Evolutionary conservation across 192 early-diverging fungal genomes (phyloP).

Genomic region (Podila clonocystis): DNA sequence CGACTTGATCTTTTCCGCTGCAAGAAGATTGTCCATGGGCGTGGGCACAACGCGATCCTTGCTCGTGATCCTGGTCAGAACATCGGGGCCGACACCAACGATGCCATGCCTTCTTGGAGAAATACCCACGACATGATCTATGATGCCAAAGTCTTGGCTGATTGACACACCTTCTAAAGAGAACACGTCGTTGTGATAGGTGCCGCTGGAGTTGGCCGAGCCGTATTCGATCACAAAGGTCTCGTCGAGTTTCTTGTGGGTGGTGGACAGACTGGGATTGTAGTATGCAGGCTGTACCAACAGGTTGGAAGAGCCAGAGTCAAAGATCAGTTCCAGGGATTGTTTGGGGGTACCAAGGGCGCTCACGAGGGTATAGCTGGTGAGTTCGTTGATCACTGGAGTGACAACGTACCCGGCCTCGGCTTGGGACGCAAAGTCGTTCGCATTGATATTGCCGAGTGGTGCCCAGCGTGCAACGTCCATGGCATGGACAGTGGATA

Average conservation of each 20-base stretch:
- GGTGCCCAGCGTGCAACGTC: neutral
- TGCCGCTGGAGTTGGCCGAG: constrained; percentile 21
- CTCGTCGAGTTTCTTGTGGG: constrained; percentile 6
- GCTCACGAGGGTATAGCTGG: constrained; percentile 20
- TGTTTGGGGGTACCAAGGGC: constrained; percentile 21
- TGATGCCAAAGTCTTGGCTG: constrained; percentile 10
- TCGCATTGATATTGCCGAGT: neutral
- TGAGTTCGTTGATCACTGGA: constrained; percentile 23
- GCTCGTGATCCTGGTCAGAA: constrained; percentile 3
- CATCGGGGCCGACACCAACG: constrained; percentile 9
- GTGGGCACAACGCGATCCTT: constrained; percentile 20
- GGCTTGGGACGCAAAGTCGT: neutral
- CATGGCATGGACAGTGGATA: neutral
- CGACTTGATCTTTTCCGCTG: constrained; percentile 4
- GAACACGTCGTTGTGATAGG: constrained; percentile 27
- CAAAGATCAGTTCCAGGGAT: constrained; percentile 38
- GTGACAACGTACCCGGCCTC: neutral
- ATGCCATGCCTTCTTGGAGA: neutral
- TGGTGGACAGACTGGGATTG: constrained; percentile 3
- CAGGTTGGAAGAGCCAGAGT: constrained; percentile 42
- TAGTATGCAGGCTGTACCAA: constrained; percentile 35
- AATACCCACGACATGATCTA: constrained; percentile 21
- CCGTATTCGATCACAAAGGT: constrained; percentile 30
- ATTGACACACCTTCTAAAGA: neutral
- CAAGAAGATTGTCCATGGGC: constrained; percentile 15